These are phyloP conservation scores for Pythium dissimile DNA, from an alignment of 352 stramenopile genomes.

Conservation along the genomic window DNA sequence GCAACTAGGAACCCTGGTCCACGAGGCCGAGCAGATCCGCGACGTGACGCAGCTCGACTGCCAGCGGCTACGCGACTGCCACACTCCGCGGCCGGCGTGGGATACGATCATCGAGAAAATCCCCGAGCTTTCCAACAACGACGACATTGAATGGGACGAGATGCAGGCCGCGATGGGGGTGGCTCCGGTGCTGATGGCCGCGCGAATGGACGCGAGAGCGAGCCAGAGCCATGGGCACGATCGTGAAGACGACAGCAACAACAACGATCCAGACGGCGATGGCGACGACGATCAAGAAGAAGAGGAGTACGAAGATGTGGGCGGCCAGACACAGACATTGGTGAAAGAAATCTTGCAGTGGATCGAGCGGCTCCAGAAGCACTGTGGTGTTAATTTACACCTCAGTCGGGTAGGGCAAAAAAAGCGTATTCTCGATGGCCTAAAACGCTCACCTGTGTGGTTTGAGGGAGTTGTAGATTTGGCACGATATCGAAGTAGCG, in stretches of 20 bases:
- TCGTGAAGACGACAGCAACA: not conserved
- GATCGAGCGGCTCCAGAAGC: conserved; percentile 77
- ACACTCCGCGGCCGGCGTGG: conserved; percentile 68
- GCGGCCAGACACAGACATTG: conserved; percentile 35
- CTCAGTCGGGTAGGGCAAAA: conserved; percentile 64
- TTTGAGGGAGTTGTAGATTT: conserved; percentile 38
- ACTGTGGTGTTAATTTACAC: conserved; percentile 73
- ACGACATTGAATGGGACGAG: conserved; percentile 55
- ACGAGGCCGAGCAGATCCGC: conserved; percentile 22
- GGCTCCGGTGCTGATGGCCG: not conserved
- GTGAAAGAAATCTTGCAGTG: conserved; percentile 76
- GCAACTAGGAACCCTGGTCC: conserved; percentile 15
- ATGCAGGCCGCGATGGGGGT: conserved; percentile 5
- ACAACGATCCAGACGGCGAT: not conserved
- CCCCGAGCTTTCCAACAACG: conserved; percentile 49
- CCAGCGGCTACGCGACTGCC: conserved; percentile 39
- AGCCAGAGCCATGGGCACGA: conserved; percentile 4
- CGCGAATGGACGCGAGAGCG: conserved; percentile 1
- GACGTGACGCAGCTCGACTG: conserved; percentile 27
- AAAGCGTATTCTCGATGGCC: not conserved
- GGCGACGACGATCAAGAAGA: not conserved
- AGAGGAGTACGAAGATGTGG: conserved; percentile 1
- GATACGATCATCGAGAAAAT: conserved; percentile 52
- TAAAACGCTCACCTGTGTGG: not conserved
- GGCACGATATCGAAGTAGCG: conserved; percentile 74